phyloP scores from a whole-genome alignment of 192 early-diverging fungal species.

The Umbelopsis sp. region DNA sequence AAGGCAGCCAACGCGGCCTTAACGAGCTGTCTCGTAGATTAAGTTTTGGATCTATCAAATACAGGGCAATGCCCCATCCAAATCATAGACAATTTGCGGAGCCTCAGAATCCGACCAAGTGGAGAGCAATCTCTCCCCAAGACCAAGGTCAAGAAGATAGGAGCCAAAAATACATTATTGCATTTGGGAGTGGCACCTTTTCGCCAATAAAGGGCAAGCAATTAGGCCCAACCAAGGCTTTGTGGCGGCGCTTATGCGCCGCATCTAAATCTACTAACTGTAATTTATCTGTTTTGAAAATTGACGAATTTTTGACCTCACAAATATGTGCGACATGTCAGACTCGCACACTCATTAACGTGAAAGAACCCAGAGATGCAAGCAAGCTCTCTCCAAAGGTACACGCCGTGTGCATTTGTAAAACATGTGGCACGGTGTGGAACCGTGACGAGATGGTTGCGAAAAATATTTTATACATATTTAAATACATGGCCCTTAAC shows the following conservation, averaged over 20 bases:
- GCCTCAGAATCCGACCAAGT: too few species aligned
- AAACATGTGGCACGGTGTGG: slow-evolving; percentile 11
- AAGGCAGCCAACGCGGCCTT: neutral
- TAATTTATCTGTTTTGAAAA: neutral
- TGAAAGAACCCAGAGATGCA: neutral
- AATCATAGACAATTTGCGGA: too few species aligned
- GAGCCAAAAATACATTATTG: neutral
- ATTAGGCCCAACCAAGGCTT: neutral
- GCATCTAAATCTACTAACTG: neutral
- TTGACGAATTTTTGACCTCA: neutral
- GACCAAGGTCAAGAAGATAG: neutral
- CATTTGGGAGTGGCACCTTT: neutral
- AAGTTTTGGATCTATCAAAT: neutral
- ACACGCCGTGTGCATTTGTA: neutral
- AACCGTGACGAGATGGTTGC: slow-evolving; percentile 16
- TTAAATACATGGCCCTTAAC: slow-evolving; percentile 1
- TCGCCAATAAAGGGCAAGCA: neutral
- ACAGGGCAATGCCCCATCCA: neutral
- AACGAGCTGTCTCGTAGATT: neutral
- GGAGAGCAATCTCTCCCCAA: neutral
- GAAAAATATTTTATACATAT: neutral
- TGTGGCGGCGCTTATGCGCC: neutral
- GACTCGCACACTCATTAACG: neutral
- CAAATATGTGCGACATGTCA: neutral
- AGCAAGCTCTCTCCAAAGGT: neutral